Percentiles rank a stretch among this genome's conserved stretches.
Conservation (phyloP, 1,284 basidiomycete species). For the Boletus smithii region DNA sequence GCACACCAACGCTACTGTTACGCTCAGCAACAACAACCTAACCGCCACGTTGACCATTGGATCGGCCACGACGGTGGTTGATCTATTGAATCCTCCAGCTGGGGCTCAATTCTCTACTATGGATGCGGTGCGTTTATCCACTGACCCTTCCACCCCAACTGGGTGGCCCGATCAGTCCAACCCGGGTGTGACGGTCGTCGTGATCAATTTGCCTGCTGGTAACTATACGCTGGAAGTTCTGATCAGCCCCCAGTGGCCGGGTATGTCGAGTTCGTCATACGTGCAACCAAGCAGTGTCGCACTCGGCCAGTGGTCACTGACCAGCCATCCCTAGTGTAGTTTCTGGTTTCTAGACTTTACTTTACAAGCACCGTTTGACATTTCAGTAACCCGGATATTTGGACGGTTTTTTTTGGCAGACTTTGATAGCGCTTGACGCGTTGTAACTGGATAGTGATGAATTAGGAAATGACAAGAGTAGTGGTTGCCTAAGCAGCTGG, state of each 20-base stretch:
- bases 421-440: constrained; percentile 4
- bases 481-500: constrained; percentile 18
- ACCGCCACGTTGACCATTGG: constrained; percentile 55
- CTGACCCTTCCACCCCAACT: constrained; percentile 61
- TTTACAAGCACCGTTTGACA: neutral
- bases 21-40: constrained; percentile 48
- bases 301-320: constrained; percentile 58
- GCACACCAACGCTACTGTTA: constrained; percentile 85
- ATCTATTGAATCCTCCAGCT: constrained; percentile 56
- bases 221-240: constrained; percentile 72
- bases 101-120: constrained; percentile 54
- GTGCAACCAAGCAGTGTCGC: constrained; percentile 56
- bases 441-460: constrained; percentile 6
- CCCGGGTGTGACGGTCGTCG: constrained; percentile 75
- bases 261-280: constrained; percentile 50
- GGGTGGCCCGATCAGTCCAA: constrained; percentile 67
- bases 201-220: constrained; percentile 72
- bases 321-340: constrained; percentile 50
- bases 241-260: constrained; percentile 84
- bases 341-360: neutral
- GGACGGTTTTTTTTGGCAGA: constrained; percentile 6
- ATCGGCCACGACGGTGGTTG: constrained; percentile 43
- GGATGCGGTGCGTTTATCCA: constrained; percentile 51
- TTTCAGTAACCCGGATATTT: constrained; percentile 1
- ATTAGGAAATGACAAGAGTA: constrained; percentile 18